Base-by-base conservation (phyloP, 2,329 filamentous ascomycete species). In the Myriosclerotinia duriaeana region DNA sequence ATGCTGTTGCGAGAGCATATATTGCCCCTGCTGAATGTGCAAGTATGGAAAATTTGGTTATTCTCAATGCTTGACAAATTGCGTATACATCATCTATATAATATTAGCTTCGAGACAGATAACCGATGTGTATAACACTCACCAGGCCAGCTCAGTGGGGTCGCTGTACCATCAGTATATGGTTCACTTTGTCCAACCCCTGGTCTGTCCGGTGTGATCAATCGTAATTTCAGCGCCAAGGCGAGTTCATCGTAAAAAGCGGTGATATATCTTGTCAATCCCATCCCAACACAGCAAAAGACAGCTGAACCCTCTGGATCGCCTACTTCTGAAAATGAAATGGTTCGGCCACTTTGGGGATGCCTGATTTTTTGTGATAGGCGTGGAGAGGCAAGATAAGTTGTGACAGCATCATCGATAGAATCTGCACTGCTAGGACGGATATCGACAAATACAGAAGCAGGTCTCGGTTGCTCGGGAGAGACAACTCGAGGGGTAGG, bases 1-100 rank as follows among this genome's bases (percentile, higher is more conserved):
- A 82, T 0, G 95, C 95, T 0, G 95, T 98, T 0, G 95, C 95
- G 22, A 99, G 85, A 2, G 95, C 95, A 76, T 99, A 99, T 63
- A 99, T 96, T n/a, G 95, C 94, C 20, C 95, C 95, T 0, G 95
- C 95, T 0, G 94, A 98, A 78, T 99, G 95, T 2, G 95, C 95
- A 1, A 99, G 84, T 26, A 99, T 91, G 8, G 94, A 98, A 76
- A 99, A 99, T 72, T 97, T 96, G 14, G 89, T 95, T 70, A 99
- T 96, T 72, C 92, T 93, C 54, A 99, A 83, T 17, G 90, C 83
- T 75, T 97, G 92, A 77, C 95, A 99, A 67, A 99, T 96, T 63
- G 93, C 89, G 68, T 96, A 91, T 17, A 99, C 92, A 78, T 99
- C 95, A 74, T 86, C 84, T 85, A 67, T 2, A 68, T 2, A 52